These are phyloP conservation scores for Rhodocollybia butyracea DNA, from an alignment of 768 basidiomycete species.

Conservation along the genomic window DNA sequence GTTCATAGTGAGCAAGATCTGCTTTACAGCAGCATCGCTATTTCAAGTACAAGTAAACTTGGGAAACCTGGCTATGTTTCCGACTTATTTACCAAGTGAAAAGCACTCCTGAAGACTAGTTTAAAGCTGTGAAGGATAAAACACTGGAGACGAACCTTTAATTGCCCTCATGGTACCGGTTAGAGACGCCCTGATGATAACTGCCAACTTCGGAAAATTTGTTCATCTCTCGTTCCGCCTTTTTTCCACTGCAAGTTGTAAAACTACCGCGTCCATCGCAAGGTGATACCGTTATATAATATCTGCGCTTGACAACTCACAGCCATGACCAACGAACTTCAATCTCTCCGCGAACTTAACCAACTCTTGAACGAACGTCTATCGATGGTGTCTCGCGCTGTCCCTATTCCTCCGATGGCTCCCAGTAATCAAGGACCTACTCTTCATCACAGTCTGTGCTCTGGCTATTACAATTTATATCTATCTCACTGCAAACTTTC, in stretches of 20 bases:
- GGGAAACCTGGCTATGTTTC: not conserved
- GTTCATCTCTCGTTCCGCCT: not conserved
- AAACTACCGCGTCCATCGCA: not conserved
- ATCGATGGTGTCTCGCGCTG: conserved; percentile 3
- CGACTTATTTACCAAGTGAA: conserved; percentile 54
- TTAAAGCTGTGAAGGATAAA: conserved; percentile 4
- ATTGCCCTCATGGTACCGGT: conserved; percentile 76
- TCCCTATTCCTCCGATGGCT: conserved; percentile 3
- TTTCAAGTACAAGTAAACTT: not conserved
- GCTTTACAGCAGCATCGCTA: conserved; percentile 88
- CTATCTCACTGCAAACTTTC: not conserved
- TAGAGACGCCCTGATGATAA: too few relatives aligned
- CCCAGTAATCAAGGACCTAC: conserved; percentile 1
- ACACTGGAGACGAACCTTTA: conserved; percentile 40
- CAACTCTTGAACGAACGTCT: conserved; percentile 5
- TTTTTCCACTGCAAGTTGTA: not conserved
- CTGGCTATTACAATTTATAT: not conserved
- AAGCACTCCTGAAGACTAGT: conserved; percentile 47
- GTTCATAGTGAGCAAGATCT: conserved; percentile 80
- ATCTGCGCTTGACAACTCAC: not conserved
- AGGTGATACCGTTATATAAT: not conserved
- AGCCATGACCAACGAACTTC: not conserved
- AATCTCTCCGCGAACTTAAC: not conserved
- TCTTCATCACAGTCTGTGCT: not conserved
- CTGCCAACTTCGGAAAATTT: not conserved